Evolutionary conservation across 2,329 filamentous ascomycete species (phyloP).

Genomic region (Cryphonectria carpinicola): DNA sequence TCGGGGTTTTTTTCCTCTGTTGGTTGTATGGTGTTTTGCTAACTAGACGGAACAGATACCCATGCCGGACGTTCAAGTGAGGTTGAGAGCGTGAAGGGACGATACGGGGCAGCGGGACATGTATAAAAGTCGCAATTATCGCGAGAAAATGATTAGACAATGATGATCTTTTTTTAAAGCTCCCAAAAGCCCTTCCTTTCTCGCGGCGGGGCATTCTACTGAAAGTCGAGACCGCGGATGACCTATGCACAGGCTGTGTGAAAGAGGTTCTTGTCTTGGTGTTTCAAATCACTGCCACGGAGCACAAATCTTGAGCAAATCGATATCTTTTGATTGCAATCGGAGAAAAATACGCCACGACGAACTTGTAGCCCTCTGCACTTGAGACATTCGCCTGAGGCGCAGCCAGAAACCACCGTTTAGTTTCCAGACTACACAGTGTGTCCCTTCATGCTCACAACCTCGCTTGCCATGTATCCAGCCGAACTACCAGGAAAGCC

Average conservation of each 20-base stretch:
- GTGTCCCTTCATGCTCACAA: background rate
- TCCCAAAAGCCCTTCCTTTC: background rate
- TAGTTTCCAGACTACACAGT: background rate
- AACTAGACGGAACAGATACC: slow-evolving; percentile 55
- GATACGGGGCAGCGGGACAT: background rate
- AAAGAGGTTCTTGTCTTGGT: background rate
- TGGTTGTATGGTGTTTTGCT: slow-evolving; percentile 34
- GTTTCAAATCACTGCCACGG: background rate
- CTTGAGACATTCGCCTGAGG: background rate
- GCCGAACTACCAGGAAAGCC: background rate
- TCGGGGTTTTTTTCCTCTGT: background rate
- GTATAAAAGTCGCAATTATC: slow-evolving; percentile 3
- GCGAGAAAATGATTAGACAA: slow-evolving; percentile 23
- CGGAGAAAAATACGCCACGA: background rate
- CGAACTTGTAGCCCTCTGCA: background rate
- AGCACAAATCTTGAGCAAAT: background rate
- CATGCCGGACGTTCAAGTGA: slow-evolving; percentile 66
- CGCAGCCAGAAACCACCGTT: background rate
- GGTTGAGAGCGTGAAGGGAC: background rate
- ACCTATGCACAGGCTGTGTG: background rate
- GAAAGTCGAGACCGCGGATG: background rate
- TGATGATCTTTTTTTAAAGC: background rate
- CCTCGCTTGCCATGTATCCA: background rate
- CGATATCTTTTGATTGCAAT: background rate
- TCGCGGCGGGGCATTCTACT: background rate